Percentiles rank a stretch among this genome's conserved stretches.
Conservation (phyloP, 768 basidiomycete genomes). For the Suillus sp. region DNA sequence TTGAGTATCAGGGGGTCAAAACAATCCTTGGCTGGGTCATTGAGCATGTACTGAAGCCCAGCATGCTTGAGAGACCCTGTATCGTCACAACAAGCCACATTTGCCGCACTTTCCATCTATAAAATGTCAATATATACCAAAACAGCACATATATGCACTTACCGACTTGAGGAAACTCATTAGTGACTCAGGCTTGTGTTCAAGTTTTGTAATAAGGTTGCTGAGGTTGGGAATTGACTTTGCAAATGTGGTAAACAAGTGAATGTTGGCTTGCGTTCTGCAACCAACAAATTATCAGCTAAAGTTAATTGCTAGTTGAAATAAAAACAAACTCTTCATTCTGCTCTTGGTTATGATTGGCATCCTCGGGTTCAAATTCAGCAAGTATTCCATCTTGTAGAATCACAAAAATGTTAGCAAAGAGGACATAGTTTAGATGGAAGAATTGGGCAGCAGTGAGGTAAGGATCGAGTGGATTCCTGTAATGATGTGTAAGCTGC, state of each 20-base stretch:
- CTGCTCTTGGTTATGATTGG: neutral
- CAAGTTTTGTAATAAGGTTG: neutral
- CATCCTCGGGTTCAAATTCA: neutral
- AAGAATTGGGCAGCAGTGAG: neutral
- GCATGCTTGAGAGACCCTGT: slow-evolving; percentile 2
- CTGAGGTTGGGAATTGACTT: slow-evolving; percentile 6
- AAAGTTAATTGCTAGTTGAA: neutral
- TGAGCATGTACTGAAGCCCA: slow-evolving; percentile 9
- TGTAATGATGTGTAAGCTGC: neutral
- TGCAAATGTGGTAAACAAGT: neutral
- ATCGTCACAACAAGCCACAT: neutral
- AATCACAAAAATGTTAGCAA: neutral
- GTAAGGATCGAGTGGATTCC: neutral
- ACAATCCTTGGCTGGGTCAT: slow-evolving; percentile 3
- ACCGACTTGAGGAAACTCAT: neutral
- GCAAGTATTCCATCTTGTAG: neutral
- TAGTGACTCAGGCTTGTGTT: slow-evolving; percentile 3
- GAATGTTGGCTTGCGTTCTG: neutral
- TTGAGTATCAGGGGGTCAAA: slow-evolving; percentile 1
- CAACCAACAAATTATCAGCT: neutral
- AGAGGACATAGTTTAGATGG: neutral
- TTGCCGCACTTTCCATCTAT: slow-evolving; percentile 8
- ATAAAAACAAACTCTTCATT: neutral
- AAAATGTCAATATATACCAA: neutral
- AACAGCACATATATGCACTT: slow-evolving; percentile 8